Percentiles rank a stretch among this genome's conserved stretches.
Conservation (phyloP, 192 early-diverging fungal species). For the Coemansia sp. region DNA sequence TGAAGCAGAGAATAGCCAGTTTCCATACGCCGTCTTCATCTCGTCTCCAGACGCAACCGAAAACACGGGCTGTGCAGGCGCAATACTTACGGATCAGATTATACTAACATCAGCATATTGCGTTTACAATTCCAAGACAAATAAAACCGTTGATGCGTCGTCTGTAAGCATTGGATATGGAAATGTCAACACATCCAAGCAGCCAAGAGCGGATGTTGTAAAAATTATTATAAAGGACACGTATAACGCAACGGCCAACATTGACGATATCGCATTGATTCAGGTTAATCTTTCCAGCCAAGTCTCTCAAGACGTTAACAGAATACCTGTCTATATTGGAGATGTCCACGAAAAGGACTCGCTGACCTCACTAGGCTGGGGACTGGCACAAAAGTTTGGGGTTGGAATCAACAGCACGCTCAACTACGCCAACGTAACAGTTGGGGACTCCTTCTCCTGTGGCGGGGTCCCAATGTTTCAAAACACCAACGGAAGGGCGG, state of each 20-base stretch:
- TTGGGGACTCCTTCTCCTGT: constrained; percentile 40
- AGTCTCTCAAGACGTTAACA: constrained; percentile 24
- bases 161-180: constrained; percentile 38
- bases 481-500: constrained; percentile 39
- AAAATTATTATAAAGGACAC: constrained; percentile 32
- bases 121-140: constrained; percentile 20
- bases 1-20: constrained; percentile 23
- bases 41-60: constrained; percentile 32
- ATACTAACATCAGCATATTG: constrained; percentile 45
- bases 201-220: constrained; percentile 23
- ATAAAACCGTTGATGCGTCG: constrained; percentile 23
- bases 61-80: constrained; percentile 44
- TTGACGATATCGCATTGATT: constrained; percentile 44
- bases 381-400: constrained; percentile 31
- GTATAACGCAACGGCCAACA: constrained; percentile 23
- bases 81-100: constrained; percentile 46
- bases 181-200: constrained; percentile 25
- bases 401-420: constrained; percentile 24
- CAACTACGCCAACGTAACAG: constrained; percentile 36
- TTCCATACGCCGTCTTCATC: constrained; percentile 42
- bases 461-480: constrained; percentile 21
- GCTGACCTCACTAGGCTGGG: constrained; percentile 45
- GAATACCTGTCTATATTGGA: constrained; percentile 39
- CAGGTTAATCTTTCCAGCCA: constrained; percentile 27
- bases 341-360: constrained; percentile 27